These are phyloP conservation scores for Wickerhamiella infanticola DNA, from an alignment of 1,139 yeast species.

Conservation along the genomic window DNA sequence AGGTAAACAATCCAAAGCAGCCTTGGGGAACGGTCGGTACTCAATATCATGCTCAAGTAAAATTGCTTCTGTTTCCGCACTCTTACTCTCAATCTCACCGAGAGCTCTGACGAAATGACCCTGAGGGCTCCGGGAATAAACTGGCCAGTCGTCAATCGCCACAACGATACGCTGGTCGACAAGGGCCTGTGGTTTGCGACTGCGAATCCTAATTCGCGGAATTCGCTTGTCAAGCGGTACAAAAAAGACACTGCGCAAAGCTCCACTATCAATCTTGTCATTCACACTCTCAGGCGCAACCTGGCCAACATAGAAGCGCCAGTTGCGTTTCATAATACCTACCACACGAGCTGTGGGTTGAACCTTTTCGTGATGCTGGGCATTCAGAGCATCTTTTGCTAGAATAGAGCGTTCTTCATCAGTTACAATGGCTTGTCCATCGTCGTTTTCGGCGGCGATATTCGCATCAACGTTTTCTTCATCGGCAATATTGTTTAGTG, in stretches of 20 bases:
- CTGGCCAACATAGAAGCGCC: conserved; percentile 96
- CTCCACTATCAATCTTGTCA: conserved; percentile 18
- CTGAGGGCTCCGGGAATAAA: conserved; percentile 68
- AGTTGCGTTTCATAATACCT: conserved; percentile 74
- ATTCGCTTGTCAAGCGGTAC: conserved; percentile 76
- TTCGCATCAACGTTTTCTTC: conserved; percentile 51
- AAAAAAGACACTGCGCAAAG: conserved; percentile 70
- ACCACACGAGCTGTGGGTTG: conserved; percentile 77
- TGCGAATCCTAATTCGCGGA: conserved; percentile 75
- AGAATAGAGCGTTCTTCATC: conserved; percentile 63
- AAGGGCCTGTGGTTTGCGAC: conserved; percentile 71
- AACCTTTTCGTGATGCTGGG: conserved; percentile 39
- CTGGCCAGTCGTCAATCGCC: conserved; percentile 87
- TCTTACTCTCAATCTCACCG: conserved; percentile 82
- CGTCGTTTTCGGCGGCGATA: conserved; percentile 30
- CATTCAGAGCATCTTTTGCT: conserved; percentile 57
- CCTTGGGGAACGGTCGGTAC: conserved; percentile 85
- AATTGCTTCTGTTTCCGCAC: conserved; percentile 93
- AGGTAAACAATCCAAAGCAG: conserved; percentile 86
- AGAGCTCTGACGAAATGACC: conserved; percentile 88
- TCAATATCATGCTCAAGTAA: conserved; percentile 92
- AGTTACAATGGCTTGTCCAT: conserved; percentile 29
- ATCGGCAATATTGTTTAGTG: conserved; percentile 64
- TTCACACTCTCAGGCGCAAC: conserved; percentile 65
- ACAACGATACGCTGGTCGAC: conserved; percentile 81